Conservation (phyloP, 495 filamentous ascomycete genomes). For the Talaromyces stipitatus region DNA sequence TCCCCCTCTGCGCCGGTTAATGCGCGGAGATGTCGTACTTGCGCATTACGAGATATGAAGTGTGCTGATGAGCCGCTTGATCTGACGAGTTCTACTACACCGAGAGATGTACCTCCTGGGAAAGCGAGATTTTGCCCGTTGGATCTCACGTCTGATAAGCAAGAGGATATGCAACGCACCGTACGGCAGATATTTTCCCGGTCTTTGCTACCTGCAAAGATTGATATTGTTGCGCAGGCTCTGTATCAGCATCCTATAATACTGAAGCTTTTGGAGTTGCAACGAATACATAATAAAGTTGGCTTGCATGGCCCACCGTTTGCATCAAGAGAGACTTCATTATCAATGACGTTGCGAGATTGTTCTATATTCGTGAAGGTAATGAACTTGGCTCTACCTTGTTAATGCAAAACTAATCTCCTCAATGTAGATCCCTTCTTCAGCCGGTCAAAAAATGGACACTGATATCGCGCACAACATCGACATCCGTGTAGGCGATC, state of each 20-base stretch:
- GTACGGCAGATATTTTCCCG: conserved; percentile 10
- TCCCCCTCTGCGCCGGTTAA: conserved; percentile 65
- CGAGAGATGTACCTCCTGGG: conserved; percentile 4
- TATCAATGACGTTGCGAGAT: conserved; percentile 85
- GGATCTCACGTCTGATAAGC: conserved; percentile 39
- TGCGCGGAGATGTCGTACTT: conserved; percentile 73
- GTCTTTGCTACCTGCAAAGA: neutral
- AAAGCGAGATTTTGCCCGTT: conserved; percentile 48
- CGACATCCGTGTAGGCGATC: conserved; percentile 73
- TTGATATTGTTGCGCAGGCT: conserved; percentile 18
- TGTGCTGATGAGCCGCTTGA: conserved; percentile 11
- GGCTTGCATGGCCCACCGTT: conserved; percentile 27
- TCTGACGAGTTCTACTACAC: neutral
- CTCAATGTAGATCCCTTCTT: neutral
- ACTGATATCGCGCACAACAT: conserved; percentile 19
- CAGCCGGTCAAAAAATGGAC: conserved; percentile 21
- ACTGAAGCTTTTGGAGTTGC: conserved; percentile 24
- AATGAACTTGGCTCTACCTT: conserved; percentile 10
- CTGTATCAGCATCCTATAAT: conserved; percentile 30
- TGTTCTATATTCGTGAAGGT: conserved; percentile 76
- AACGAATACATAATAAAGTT: conserved; percentile 27
- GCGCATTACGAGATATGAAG: conserved; percentile 63
- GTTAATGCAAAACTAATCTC: neutral
- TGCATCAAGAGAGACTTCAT: conserved; percentile 25
- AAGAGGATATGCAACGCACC: conserved; percentile 28